Evolutionary conservation across 345 rosid genomes (phyloP).

Genomic region (Arabidopsis thaliana): TAIR10.1 NC_003070.9:6568501-6569000

Average conservation of each 20-base stretch:
- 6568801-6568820: background rate
- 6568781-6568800: background rate
- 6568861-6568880: conserved; percentile 1
- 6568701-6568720: background rate
- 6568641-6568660: too few species aligned
- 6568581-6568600: too few species aligned
- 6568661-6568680: too few species aligned
- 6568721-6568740: conserved; percentile 25
- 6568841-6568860: background rate
- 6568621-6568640: too few species aligned
- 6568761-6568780: background rate
- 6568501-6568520: background rate
- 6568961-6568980: conserved; percentile 63
- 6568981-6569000: conserved; percentile 67
- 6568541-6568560: too few species aligned
- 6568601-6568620: too few species aligned
- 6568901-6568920: conserved; percentile 28
- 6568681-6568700: background rate
- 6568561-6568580: too few species aligned
- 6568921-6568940: conserved; percentile 83
- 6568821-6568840: background rate
- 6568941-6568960: conserved; percentile 90
- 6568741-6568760: background rate
- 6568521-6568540: too few species aligned
- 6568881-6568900: background rate